Base-by-base conservation (phyloP, 2,329 filamentous ascomycete species). In the Xylariaceae sp. region DNA sequence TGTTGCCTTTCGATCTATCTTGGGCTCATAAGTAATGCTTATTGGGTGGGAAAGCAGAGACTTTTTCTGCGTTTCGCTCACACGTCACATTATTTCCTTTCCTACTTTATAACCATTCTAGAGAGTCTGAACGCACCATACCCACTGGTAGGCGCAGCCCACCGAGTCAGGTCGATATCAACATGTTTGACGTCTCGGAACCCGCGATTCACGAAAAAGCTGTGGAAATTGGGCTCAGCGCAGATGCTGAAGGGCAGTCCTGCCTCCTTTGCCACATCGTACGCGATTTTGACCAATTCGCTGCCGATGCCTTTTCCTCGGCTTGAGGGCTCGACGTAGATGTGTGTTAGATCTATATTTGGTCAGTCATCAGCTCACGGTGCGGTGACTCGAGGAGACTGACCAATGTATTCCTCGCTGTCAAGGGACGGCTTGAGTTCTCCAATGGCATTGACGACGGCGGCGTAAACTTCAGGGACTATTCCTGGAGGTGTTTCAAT, bases 101-200 rank as follows among this genome's bases (percentile, higher is more conserved):
- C 4, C 22, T 28, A 28, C 22, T 28, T 7, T 3, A 11, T 7
- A 9, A 42, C 13, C 55, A 58, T 55, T 11, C 47, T 48, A 11
- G 48, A 51, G 41, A 58, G 18, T 12, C 55, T 50, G 12, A 58
- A 58, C 3, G 42, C 19, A 16, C 55, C 55, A 11, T 53, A 58
- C 3, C 53, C 55, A 33, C 50, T 55, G 12, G 42, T 18, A n/a
- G 46, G 17, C 18, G 50, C 41, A 10, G 55, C 47, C 44, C 47
- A 57, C 19, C 14, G 17, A 3, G 19, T 42, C 49, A 57, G 41
- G 7, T 57, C 55, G 4, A 57, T 43, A 31, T 57, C 53, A 39
- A 31, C 47, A 13, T 43, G 17, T 33, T 51, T 47, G 5, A 38
- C 17, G 19, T 57, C 55, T 38, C 19, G n/a, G 14, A 55, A 50